A percentile compares a stretch with the other conserved stretches of the same genome.
Evolutionary conservation across 2,329 filamentous ascomycete species (phyloP).

Genomic region (Curvularia verruculosa): DNA sequence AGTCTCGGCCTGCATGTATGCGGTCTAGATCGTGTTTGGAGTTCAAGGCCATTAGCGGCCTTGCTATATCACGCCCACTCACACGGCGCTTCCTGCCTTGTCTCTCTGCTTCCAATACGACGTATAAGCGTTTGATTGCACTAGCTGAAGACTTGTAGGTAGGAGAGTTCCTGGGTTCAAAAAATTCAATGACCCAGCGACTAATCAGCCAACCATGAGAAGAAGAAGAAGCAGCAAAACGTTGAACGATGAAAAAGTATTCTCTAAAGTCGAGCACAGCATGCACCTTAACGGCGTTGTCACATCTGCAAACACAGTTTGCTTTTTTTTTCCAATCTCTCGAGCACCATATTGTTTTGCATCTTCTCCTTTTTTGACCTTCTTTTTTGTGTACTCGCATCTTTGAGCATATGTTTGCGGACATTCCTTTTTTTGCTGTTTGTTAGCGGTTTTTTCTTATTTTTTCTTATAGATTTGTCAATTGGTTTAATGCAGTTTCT

Average conservation of each 20-base stretch:
- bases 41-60: neutral
- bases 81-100: conserved; percentile 3
- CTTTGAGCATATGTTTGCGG: neutral
- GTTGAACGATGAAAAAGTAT: neutral
- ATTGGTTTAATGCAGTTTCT: conserved; percentile 1
- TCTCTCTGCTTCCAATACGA: neutral
- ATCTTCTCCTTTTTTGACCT: neutral
- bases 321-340: neutral
- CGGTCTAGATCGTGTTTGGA: conserved; percentile 5
- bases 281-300: conserved; percentile 9
- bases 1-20: neutral
- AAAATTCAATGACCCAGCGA: neutral
- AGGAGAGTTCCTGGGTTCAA: neutral
- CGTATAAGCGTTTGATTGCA: neutral
- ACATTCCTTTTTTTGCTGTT: neutral
- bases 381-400: neutral
- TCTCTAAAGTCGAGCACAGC: conserved; percentile 9
- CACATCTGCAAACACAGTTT: neutral
- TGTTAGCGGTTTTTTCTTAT: neutral
- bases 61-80: conserved; percentile 1
- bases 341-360: neutral
- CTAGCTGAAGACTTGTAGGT: neutral
- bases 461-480: neutral
- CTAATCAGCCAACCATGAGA: neutral
- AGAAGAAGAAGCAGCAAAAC: neutral